Conservation (phyloP, 73 alveolate species). For the Stentor coeruleus region DNA sequence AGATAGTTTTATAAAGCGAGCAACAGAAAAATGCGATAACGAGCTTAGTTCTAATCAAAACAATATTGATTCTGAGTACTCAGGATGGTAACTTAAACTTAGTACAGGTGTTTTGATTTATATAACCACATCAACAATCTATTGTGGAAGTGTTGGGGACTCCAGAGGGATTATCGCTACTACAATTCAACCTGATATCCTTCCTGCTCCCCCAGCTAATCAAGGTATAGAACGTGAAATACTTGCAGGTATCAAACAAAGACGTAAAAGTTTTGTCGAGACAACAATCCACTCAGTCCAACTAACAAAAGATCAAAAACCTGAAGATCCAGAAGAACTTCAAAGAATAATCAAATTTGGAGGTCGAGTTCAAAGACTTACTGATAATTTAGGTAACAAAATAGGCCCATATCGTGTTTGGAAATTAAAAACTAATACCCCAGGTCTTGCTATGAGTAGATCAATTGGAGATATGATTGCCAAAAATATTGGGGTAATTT, state of each 20-base stretch:
- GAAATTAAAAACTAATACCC: conserved; percentile 44
- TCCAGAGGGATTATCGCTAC: conserved; percentile 43
- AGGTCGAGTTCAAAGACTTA: conserved; percentile 39
- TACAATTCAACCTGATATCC: neutral
- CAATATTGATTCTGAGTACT: neutral
- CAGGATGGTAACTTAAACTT: conserved; percentile 12
- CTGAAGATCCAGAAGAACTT: conserved; percentile 52
- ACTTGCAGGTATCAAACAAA: neutral
- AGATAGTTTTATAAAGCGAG: neutral
- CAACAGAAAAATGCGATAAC: conserved; percentile 8
- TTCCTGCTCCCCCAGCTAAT: conserved; percentile 12
- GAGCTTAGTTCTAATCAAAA: neutral
- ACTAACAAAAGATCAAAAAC: conserved; percentile 49
- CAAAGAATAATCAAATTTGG: conserved; percentile 53
- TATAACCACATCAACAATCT: neutral
- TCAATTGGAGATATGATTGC: conserved; percentile 32
- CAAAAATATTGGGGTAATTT: conserved; percentile 24
- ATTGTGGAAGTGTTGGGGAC: conserved; percentile 31
- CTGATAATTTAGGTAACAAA: conserved; percentile 47
- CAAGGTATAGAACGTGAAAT: neutral
- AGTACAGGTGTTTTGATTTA: conserved; percentile 20
- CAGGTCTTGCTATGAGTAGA: conserved; percentile 62
- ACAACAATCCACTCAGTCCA: neutral
- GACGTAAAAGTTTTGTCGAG: neutral
- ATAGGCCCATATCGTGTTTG: conserved; percentile 61